Base-by-base conservation (phyloP, 31 red algal species). In the Porphyra umbilicalis region DNA sequence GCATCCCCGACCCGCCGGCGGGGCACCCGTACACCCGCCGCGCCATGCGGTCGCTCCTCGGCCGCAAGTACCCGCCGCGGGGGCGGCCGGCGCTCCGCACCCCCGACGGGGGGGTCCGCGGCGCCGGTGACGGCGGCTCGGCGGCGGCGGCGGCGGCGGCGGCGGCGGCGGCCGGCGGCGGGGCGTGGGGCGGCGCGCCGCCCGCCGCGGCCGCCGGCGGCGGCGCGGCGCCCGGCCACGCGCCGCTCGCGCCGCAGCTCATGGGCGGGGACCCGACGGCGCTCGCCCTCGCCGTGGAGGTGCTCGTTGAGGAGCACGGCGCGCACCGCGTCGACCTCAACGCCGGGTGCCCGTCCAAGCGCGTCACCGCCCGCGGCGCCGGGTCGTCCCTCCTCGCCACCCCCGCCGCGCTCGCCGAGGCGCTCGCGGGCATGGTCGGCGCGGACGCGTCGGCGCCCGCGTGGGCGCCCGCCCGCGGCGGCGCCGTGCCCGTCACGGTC, bases 241-340 rank as follows among this genome's bases (percentile, higher is more conserved):
- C 82, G 29, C 88, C 78, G 35, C 36, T 86, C 13, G 83, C 79
- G 34, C 82, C 79, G 9, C 84, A 90, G 39, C 79, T 92, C 32
- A 92, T 92, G 89, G 84, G 84, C 31, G 80, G 85, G 34, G 85
- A 92, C 35, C 75, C 76, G 18, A 34, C 15, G 29, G 81, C 78
- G 34, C 74, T 87, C 33, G 81, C 39, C 8, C 39, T 83, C 33
- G 89, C 89, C n/a, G 68, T 74, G 8, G 39, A 35, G 34, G 46
- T 46, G 76, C 74, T 92, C 4, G 84, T 84, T 32, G 35, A 38
- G 36, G 42, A 87, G 32, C 76, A 75, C 32, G 83, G 76, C 29
- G 77, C 89, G 30, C 74, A 20, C 33, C 71, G 89, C 13, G 80
- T 92, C 11, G 89, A 92, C 67, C 57, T 92, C 32, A 92, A 92